phyloP scores from a whole-genome alignment of 2,329 filamentous ascomycete genomes.

The Ophiostoma triangulosporum region DNA sequence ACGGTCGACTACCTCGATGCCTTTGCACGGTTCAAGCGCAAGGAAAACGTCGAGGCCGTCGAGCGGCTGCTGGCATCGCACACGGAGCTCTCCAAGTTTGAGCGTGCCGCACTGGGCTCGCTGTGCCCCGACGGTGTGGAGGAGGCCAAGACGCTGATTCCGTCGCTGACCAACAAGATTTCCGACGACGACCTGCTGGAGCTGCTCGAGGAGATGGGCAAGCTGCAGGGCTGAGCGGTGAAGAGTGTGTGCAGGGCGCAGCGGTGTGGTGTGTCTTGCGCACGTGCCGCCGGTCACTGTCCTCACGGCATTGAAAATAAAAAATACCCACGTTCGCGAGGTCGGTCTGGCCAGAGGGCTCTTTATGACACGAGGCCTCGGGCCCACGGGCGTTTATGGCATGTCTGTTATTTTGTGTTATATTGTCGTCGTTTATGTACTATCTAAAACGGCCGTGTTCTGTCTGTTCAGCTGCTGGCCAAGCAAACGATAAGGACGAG shows the following conservation, averaged over 20 bases:
- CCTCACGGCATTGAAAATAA: no score
- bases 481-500: no score
- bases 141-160: conserved; percentile 92
- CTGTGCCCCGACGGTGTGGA: conserved; percentile 86
- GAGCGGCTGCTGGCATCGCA: conserved; percentile 72
- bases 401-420: neutral
- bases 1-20: conserved; percentile 87
- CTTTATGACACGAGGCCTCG: neutral
- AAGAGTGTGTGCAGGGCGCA: neutral
- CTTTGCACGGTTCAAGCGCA: conserved; percentile 91
- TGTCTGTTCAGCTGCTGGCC: no score
- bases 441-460: no score
- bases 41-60: conserved; percentile 89
- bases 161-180: conserved; percentile 79
- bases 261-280: neutral
- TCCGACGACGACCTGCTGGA: conserved; percentile 77
- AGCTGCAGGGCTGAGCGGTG: conserved; percentile 39
- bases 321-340: neutral
- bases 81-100: conserved; percentile 75
- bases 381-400: neutral
- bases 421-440: neutral
- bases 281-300: neutral
- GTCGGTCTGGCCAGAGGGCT: neutral
- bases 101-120: conserved; percentile 82
- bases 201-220: conserved; percentile 79